Evolutionary conservation across 2,329 filamentous ascomycete genomes (phyloP).

Genomic region (Fusarium nodosum): DNA sequence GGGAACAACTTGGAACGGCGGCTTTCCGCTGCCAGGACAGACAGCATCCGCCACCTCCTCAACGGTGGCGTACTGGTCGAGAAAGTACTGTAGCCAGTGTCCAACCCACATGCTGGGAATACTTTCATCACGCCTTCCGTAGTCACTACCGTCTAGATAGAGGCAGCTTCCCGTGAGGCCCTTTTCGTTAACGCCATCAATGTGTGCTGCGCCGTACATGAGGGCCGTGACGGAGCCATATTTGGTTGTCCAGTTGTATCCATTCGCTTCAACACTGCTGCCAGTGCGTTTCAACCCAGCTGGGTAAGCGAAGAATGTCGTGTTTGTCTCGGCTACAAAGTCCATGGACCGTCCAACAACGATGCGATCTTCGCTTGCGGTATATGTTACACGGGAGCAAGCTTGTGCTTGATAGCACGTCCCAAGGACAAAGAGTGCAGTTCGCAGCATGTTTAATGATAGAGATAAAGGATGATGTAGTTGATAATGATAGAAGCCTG

Average conservation of each 20-base stretch:
- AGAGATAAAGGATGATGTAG: neutral
- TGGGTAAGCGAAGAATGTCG: conserved; percentile 2
- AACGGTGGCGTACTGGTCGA: neutral
- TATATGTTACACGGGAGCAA: conserved; percentile 1
- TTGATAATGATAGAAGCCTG: neutral
- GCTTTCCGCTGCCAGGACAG: neutral
- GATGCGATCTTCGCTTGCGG: neutral
- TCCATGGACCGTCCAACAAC: conserved; percentile 1
- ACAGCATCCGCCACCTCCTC: neutral
- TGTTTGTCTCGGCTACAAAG: conserved; percentile 5
- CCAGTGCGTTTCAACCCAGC: neutral
- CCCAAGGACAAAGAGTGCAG: neutral
- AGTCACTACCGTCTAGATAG: neutral
- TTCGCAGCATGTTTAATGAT: neutral
- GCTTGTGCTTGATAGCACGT: neutral
- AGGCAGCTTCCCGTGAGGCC: neutral
- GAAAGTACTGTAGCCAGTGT: conserved; percentile 5
- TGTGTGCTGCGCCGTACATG: neutral
- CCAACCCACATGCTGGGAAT: conserved; percentile 4
- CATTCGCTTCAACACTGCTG: neutral
- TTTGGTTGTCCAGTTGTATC: conserved; percentile 2
- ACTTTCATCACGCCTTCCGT: neutral
- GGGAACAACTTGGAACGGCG: neutral
- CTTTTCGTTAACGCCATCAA: neutral
- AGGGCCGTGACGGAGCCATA: conserved; percentile 2